Conservation (phyloP, 1,284 basidiomycete genomes). For the Vanrija pseudolonga region DNA sequence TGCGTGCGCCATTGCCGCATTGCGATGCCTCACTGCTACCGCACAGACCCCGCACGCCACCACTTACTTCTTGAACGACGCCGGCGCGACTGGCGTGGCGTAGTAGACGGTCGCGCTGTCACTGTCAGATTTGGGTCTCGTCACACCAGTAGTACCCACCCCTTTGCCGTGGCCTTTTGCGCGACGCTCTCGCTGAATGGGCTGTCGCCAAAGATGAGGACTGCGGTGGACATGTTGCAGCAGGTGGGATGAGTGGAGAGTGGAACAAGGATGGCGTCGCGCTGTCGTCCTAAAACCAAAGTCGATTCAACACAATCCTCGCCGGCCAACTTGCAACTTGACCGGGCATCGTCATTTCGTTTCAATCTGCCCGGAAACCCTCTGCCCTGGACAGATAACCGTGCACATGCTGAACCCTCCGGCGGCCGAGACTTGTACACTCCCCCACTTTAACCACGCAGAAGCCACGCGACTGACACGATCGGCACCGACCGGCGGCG, state of each 20-base stretch:
- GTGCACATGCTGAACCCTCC: too few relatives aligned
- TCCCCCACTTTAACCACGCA: neutral
- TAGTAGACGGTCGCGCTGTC: neutral
- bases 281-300: too few relatives aligned
- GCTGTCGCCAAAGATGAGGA: neutral
- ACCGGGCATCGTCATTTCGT: too few relatives aligned
- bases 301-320: too few relatives aligned
- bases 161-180: neutral
- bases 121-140: too few relatives aligned
- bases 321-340: neutral
- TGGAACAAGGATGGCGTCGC: neutral
- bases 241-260: neutral
- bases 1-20: neutral
- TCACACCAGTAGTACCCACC: too few relatives aligned
- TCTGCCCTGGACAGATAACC: too few relatives aligned
- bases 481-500: too few relatives aligned
- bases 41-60: neutral
- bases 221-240: neutral
- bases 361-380: too few relatives aligned
- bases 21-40: neutral
- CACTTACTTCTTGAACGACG: neutral
- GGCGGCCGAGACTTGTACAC: neutral
- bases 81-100: neutral
- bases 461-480: neutral
- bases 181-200: neutral